phyloP scores from a whole-genome alignment of 306 rosid genomes.

The Quercus rubra region DNA sequence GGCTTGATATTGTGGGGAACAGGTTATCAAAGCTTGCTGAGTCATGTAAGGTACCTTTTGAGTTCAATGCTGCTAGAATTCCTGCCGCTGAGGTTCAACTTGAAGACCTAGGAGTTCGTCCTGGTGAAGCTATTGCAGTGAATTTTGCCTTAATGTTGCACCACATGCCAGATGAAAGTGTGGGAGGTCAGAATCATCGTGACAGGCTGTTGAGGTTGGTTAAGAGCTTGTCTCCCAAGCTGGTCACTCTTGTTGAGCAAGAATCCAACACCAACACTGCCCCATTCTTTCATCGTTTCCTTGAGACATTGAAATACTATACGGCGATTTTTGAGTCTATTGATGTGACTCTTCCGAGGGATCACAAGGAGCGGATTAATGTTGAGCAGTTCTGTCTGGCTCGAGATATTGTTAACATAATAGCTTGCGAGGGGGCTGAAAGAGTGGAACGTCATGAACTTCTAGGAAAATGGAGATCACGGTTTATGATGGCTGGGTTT shows the following conservation, averaged over 20 bases:
- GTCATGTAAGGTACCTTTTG: conserved; percentile 60
- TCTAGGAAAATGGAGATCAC: conserved; percentile 68
- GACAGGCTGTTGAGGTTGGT: conserved; percentile 59
- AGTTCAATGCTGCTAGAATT: conserved; percentile 53
- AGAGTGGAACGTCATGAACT: conserved; percentile 87
- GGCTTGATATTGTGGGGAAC: conserved; percentile 61
- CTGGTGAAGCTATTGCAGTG: conserved; percentile 73
- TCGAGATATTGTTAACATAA: conserved; percentile 72
- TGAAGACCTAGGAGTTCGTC: conserved; percentile 52
- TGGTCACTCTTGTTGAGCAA: conserved; percentile 87
- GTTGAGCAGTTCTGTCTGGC: conserved; percentile 94
- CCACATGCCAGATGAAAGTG: conserved; percentile 80
- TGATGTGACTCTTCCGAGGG: conserved; percentile 66
- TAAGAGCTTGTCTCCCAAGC: conserved; percentile 70
- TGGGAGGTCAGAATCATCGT: conserved; percentile 54
- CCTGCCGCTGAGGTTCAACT: conserved; percentile 47
- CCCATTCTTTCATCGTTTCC: conserved; percentile 65
- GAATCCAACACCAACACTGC: conserved; percentile 65
- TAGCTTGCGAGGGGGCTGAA: conserved; percentile 86
- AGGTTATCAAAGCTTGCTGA: conserved; percentile 59
- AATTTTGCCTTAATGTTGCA: conserved; percentile 76
- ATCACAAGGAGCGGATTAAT: conserved; percentile 64
- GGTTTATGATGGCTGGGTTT: conserved; percentile 76
- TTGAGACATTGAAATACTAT: conserved; percentile 65
- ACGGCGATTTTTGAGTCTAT: conserved; percentile 68